Conservation (phyloP, 2,329 filamentous ascomycete species). For the Alternaria conjuncta region DNA sequence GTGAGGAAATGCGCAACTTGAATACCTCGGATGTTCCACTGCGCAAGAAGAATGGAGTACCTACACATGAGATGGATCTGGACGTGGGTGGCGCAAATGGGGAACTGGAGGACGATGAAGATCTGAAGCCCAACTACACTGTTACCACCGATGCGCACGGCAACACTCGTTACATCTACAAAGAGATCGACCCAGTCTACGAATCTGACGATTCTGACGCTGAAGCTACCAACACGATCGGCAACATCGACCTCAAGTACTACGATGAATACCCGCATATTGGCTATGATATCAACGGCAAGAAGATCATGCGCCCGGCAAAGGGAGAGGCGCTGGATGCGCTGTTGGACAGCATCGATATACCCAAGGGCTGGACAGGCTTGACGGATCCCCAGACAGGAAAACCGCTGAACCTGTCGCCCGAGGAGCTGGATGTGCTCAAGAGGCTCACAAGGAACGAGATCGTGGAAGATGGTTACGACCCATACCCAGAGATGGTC, state of each 20-base stretch:
- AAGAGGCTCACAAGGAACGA: constrained; percentile 89
- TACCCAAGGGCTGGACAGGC: constrained; percentile 97
- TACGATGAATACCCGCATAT: constrained; percentile 99
- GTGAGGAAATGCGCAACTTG: constrained; percentile 53
- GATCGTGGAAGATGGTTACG: constrained; percentile 83
- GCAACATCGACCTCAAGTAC: constrained; percentile 90
- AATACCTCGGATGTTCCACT: constrained; percentile 42
- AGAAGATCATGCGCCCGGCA: constrained; percentile 95
- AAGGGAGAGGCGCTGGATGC: constrained; percentile 93
- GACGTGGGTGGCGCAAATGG: constrained; percentile 23
- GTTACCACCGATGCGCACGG: constrained; percentile 86
- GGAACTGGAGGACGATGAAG: constrained; percentile 40
- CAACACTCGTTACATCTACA: constrained; percentile 86
- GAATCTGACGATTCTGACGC: constrained; percentile 94
- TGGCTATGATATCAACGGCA: constrained; percentile 98
- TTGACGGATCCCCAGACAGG: constrained; percentile 93
- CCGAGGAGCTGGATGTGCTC: constrained; percentile 87
- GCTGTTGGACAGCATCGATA: constrained; percentile 91
- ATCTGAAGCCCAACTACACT: constrained; percentile 60
- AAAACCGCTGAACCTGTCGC: constrained; percentile 85
- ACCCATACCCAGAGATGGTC: constrained; percentile 90
- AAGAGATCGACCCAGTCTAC: constrained; percentile 92
- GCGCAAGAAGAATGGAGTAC: constrained; percentile 21
- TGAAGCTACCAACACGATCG: constrained; percentile 86
- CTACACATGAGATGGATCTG: constrained; percentile 24